phyloP scores from a whole-genome alignment of 345 rosid species.

The Corymbia maculata region DNA sequence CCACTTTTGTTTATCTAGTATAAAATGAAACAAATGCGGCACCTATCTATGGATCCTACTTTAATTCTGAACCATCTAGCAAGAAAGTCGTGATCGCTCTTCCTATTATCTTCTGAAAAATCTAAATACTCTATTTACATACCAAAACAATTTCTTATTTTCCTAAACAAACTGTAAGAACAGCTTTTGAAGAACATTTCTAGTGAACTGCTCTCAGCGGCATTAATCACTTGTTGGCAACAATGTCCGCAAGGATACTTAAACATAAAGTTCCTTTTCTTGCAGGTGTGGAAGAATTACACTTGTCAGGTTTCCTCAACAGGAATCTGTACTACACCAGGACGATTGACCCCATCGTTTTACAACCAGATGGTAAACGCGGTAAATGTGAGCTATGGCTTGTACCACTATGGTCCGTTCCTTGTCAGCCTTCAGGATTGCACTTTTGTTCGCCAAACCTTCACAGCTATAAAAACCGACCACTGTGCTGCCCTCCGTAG shows the following conservation, averaged over 20 bases:
- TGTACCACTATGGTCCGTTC: slow-evolving; percentile 77
- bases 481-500: slow-evolving; percentile 62
- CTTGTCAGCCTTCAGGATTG: slow-evolving; percentile 64
- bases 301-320: slow-evolving; percentile 37
- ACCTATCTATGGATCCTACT: not conserved
- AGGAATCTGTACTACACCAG: slow-evolving; percentile 55
- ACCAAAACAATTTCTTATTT: not conserved
- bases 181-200: not conserved
- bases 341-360: slow-evolving; percentile 64
- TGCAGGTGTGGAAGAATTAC: slow-evolving; percentile 61
- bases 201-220: not conserved
- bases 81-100: not conserved
- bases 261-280: not conserved
- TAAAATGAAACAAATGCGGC: not conserved
- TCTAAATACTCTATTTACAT: not conserved
- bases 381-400: slow-evolving; percentile 71
- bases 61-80: not conserved
- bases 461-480: slow-evolving; percentile 30
- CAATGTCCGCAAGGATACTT: not conserved
- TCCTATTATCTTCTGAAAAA: not conserved
- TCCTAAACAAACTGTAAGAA: not conserved
- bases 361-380: slow-evolving; percentile 60
- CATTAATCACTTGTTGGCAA: not conserved
- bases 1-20: not conserved
- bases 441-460: slow-evolving; percentile 68